These are phyloP conservation scores for Nemania sp. DNA, from an alignment of 2,329 filamentous ascomycete species.

Conservation along the genomic window DNA sequence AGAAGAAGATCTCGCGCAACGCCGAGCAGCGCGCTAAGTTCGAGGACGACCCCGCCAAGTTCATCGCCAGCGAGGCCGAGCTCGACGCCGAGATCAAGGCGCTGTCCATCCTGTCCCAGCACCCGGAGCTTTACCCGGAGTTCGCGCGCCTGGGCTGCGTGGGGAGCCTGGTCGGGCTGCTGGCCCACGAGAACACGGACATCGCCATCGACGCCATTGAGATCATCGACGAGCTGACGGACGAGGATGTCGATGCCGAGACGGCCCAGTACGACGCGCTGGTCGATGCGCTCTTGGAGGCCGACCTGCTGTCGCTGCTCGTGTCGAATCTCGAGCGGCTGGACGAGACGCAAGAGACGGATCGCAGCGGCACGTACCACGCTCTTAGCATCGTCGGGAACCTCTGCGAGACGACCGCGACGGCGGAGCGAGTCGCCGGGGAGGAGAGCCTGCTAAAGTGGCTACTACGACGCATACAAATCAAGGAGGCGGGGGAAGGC, in stretches of 20 bases:
- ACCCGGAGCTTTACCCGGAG: constrained; percentile 62
- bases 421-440: constrained; percentile 73
- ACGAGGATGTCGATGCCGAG: constrained; percentile 85
- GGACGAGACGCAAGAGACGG: constrained; percentile 72
- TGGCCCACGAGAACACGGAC: constrained; percentile 96
- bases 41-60: constrained; percentile 38
- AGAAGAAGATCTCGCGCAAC: constrained; percentile 90
- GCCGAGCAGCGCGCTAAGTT: constrained; percentile 74
- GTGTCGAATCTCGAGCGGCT: constrained; percentile 79
- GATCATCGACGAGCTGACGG: constrained; percentile 86
- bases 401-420: constrained; percentile 65
- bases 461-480: constrained; percentile 75
- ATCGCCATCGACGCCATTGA: constrained; percentile 92
- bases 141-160: constrained; percentile 40
- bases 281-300: constrained; percentile 67
- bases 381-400: constrained; percentile 84
- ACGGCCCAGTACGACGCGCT: constrained; percentile 80
- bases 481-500: constrained; percentile 46
- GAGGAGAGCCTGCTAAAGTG: constrained; percentile 73
- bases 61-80: constrained; percentile 68
- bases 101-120: constrained; percentile 84
- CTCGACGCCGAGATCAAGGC: constrained; percentile 86
- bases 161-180: constrained; percentile 72
- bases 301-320: constrained; percentile 74
- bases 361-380: constrained; percentile 86